Evolutionary conservation across 164 flowering plant genomes (phyloP), one percentile per base, ranked within the genome.

Genomic region (Nymphaea colorata): DNA sequence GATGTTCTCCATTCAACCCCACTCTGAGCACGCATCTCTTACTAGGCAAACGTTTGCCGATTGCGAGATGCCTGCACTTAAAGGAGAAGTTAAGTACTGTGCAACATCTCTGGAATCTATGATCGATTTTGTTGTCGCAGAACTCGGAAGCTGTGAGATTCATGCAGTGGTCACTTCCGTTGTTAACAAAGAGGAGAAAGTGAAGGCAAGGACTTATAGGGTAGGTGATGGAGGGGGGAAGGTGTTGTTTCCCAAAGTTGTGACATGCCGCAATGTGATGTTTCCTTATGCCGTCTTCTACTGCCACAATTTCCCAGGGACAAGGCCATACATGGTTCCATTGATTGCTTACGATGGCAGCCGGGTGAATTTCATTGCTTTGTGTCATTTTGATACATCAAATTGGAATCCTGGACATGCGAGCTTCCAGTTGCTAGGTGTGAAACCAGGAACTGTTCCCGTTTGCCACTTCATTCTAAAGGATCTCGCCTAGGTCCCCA

Each of bases 381-480:
- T 76, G 4, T 76, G 82, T 61, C 82, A 76, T 61, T 67, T 55
- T n/a, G 76, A 76, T 65, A 79, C 82, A 12, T 65, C 82, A 2
- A 41, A 55, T 4, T 79, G 82, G 82, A 76, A 76, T 70, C 81
- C 83, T 0, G 78, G 76, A 64, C 76, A 78, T 68, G 16, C 74
- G 64, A 76, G 78, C 45, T 78, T 80, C 77, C 76, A 78, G 65
- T 66, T 80, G 64, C 76, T 80, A 4, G 76, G 78, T 65, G 78
- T 76, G 41, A 70, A 76, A 68, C 79, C 81, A 3, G 83, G 83
- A 7, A 72, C 72, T 62, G 78, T 72, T 53, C 81, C 83, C 10
- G 41, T 80, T 44, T 78, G 83, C 69, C 83, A 80, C 47, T 80
- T 78, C 73, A 70, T 80, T 51, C 76, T 76, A 2, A 61, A 72